Percentiles rank a stretch among this genome's conserved stretches.
phyloP scores from a whole-genome alignment of 352 stramenopile genomes.

The Peronospora tabacina region DNA sequence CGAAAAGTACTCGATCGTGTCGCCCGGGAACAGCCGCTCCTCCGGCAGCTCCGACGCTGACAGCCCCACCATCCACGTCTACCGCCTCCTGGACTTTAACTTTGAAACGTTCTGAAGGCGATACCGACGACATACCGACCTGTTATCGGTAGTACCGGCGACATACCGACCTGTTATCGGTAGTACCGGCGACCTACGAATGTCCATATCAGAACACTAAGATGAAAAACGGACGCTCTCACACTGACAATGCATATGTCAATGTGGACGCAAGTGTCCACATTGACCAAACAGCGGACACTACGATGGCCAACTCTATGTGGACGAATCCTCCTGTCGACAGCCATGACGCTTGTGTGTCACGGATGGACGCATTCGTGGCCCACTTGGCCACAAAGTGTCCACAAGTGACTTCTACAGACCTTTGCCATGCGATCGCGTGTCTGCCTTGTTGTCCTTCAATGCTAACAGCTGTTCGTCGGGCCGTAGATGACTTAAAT shows the following conservation, averaged over 20 bases:
- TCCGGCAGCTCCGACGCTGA: constrained; percentile 44
- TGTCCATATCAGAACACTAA: too few species aligned
- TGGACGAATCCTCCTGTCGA: constrained; percentile 6
- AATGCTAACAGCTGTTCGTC: constrained; percentile 43
- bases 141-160: not conserved
- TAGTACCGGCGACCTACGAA: not conserved
- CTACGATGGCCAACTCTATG: constrained; percentile 21
- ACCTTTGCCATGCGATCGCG: constrained; percentile 23
- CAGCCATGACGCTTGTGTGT: constrained; percentile 13
- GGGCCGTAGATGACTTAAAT: constrained; percentile 27
- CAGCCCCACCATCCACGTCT: constrained; percentile 31
- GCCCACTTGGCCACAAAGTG: constrained; percentile 18
- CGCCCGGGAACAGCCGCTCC: constrained; percentile 58
- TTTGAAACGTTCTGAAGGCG: not conserved
- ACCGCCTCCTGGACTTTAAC: constrained; percentile 3
- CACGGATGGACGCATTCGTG: constrained; percentile 30
- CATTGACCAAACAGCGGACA: constrained; percentile 26
- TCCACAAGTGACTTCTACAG: constrained; percentile 18
- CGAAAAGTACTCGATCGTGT: constrained; percentile 76
- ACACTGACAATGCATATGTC: constrained; percentile 42
- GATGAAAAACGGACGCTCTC: constrained; percentile 41
- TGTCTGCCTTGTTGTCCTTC: constrained; percentile 26
- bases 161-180: not conserved
- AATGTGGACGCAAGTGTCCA: constrained; percentile 42
- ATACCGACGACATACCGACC: not conserved